Evolutionary conservation across 1,139 yeast species (phyloP).

Genomic region (Lodderomyces elongisporus): DNA sequence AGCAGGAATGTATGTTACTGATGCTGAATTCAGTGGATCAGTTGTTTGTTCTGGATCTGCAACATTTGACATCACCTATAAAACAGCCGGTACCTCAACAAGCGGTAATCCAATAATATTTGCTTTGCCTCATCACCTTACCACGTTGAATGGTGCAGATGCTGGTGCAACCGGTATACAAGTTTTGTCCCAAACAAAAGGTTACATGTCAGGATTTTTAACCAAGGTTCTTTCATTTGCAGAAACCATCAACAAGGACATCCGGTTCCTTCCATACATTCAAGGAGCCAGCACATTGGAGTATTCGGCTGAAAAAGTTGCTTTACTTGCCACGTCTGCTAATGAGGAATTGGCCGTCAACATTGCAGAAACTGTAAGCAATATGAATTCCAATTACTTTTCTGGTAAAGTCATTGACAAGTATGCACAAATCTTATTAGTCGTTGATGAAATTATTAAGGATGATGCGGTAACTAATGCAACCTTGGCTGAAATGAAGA

Average conservation of each 20-base stretch:
- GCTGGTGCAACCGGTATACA: constrained; percentile 45
- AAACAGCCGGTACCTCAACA: constrained; percentile 48
- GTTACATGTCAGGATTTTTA: constrained; percentile 57
- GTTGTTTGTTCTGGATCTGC: constrained; percentile 25
- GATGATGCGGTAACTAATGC: constrained; percentile 47
- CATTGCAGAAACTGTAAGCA: constrained; percentile 45
- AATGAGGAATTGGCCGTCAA: constrained; percentile 55
- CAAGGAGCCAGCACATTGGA: constrained; percentile 26
- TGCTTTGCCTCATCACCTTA: constrained; percentile 70
- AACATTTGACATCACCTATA: constrained; percentile 48
- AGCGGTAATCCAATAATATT: constrained; percentile 53
- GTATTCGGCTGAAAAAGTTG: constrained; percentile 49
- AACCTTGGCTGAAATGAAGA: constrained; percentile 46
- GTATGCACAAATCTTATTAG: constrained; percentile 66
- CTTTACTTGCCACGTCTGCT: constrained; percentile 50
- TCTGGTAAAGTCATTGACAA: constrained; percentile 73
- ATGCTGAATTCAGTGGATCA: constrained; percentile 27
- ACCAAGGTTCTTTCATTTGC: constrained; percentile 45
- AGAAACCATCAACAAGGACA: constrained; percentile 45
- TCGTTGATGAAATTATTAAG: constrained; percentile 54
- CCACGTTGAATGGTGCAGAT: constrained; percentile 37
- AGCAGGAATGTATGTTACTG: constrained; percentile 43
- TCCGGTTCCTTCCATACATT: constrained; percentile 62
- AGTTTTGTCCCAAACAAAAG: constrained; percentile 60
- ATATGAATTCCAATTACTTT: constrained; percentile 52